Percentiles rank a stretch among this genome's conserved stretches.
phyloP scores from a whole-genome alignment of 768 basidiomycete genomes.

The Pisolithus sp. region DNA sequence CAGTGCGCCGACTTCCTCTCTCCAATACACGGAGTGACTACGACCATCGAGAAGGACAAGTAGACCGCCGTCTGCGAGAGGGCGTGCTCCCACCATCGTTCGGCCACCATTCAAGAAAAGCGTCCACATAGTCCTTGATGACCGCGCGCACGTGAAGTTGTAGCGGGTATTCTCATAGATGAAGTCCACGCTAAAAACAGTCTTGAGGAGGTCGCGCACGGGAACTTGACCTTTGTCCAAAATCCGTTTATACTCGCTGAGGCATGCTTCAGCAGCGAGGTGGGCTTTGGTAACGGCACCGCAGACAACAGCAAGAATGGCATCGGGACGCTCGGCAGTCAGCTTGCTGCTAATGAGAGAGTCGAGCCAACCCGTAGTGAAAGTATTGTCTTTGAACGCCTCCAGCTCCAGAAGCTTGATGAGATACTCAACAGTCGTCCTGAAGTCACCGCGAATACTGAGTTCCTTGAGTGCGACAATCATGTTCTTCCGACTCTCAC shows the following conservation, averaged over 20 bases:
- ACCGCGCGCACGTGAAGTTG: constrained; percentile 91
- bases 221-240: constrained; percentile 99
- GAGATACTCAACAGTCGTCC: constrained; percentile 97
- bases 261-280: constrained; percentile 82
- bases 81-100: constrained; percentile 86
- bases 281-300: constrained; percentile 96
- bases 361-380: constrained; percentile 98
- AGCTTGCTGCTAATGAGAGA: constrained; percentile 94
- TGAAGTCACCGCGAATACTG: constrained; percentile 97
- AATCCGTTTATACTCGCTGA: constrained; percentile 88
- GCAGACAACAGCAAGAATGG: constrained; percentile 88
- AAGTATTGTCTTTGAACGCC: constrained; percentile 94
- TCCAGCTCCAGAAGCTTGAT: constrained; percentile 96
- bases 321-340: constrained; percentile 94
- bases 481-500: constrained; percentile 97
- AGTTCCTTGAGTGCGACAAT: constrained; percentile 97
- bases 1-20: constrained; percentile 93
- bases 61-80: constrained; percentile 91
- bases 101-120: constrained; percentile 95
- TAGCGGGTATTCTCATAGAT: constrained; percentile 95
- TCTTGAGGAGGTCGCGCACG: constrained; percentile 88
- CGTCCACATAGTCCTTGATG: constrained; percentile 84
- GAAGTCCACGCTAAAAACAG: constrained; percentile 94
- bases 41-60: constrained; percentile 87
- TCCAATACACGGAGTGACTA: constrained; percentile 97